Base-by-base conservation (phyloP, 139 green algal genomes). In the Chlamydomonas sphaeroides region DNA sequence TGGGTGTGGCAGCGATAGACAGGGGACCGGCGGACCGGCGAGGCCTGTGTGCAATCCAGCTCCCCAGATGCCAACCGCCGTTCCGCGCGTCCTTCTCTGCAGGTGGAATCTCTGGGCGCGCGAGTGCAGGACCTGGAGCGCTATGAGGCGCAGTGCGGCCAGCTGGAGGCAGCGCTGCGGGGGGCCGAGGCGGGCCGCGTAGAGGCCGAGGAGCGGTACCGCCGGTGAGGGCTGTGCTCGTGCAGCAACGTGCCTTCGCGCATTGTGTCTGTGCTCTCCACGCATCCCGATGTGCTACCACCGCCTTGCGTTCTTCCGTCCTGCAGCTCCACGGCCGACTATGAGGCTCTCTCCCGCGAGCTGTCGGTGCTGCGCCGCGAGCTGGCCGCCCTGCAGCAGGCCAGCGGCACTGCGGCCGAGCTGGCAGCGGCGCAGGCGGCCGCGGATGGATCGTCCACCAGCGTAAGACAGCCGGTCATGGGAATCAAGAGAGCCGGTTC, bases 291-390 rank as follows among this genome's bases (percentile, higher is more conserved):
- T n/a, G n/a, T n/a, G n/a, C n/a, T n/a, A n/a, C n/a, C n/a, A n/a
- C n/a, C n/a, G n/a, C n/a, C n/a, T n/a, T n/a, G n/a, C n/a, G n/a
- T n/a, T n/a, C n/a, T n/a, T n/a, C n/a, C n/a, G n/a, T n/a, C n/a
- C n/a, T n/a, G 35, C 68, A 79, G 69, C 26, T 79, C 86, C 1
- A 80, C 83, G 0, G 48, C 38, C 23, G 86, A 85, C 42, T 83
- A 85, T 68, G 86, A 89, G 41, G 69, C 38, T 6, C 83, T 89
- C 20, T 41, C 53, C 33, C 80, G 82, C 10, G 68, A 89, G 76
- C 66, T 89, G 72, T 42, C 38, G 18, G 68, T 35, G 18, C 86
- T 89, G 75, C 80, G 76, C 18, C 49, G 61, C 21, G 80, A 89
- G n/a, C 59, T 89, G 53, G 61, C 80, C 10, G 79, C 59, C 23